These are phyloP conservation scores for Elongisporangium anandrum DNA, from an alignment of 352 stramenopile species.

Conservation along the genomic window DNA sequence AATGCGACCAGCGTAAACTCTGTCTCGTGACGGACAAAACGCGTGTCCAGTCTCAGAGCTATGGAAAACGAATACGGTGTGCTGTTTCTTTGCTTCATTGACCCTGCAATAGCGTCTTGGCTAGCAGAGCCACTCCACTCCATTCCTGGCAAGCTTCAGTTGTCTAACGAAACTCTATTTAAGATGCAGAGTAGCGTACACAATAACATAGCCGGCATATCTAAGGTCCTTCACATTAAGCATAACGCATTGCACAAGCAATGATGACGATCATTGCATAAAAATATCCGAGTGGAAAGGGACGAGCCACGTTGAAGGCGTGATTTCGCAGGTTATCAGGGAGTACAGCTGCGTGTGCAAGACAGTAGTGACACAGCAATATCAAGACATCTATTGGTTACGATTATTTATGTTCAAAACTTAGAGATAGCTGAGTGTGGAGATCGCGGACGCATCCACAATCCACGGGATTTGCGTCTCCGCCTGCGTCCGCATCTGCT, in stretches of 20 bases:
- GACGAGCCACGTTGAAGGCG: not conserved
- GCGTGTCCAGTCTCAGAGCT: not conserved
- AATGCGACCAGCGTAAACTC: not conserved
- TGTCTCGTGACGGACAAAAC: not conserved
- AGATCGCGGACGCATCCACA: constrained; percentile 5
- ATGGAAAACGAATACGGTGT: too few species aligned
- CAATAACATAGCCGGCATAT: not conserved
- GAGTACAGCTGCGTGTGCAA: too few species aligned
- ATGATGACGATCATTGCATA: not conserved
- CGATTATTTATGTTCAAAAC: not conserved
- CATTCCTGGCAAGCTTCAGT: too few species aligned
- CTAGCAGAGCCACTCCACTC: too few species aligned
- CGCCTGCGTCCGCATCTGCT: constrained; percentile 8
- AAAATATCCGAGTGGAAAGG: not conserved
- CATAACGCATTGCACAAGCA: not conserved
- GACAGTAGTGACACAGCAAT: not conserved
- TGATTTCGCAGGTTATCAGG: not conserved
- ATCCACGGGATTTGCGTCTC: constrained; percentile 3
- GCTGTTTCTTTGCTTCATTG: too few species aligned
- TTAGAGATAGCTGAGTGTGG: not conserved
- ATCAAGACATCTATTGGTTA: not conserved
- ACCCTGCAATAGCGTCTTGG: too few species aligned
- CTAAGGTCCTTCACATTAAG: not conserved
- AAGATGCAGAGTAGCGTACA: not conserved
- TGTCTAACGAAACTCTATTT: too few species aligned